Conservation (phyloP, 2,329 filamentous ascomycete genomes). For the Sarocladium strictum region DNA sequence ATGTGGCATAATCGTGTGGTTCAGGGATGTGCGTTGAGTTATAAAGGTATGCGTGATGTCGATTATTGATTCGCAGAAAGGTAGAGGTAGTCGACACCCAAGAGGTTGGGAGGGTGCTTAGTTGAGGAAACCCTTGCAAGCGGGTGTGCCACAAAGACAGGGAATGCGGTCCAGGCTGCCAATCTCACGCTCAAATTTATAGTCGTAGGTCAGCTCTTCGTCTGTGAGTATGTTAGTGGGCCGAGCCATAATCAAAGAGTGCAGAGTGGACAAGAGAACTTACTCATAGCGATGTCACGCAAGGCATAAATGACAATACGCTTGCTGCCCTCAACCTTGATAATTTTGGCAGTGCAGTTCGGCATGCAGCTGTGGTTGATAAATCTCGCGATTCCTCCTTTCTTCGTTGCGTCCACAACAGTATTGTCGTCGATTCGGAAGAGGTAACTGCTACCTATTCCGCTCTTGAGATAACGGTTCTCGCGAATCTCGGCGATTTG, state of each 20-base stretch:
- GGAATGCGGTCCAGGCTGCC: conserved; percentile 93
- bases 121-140: conserved; percentile 98
- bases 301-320: conserved; percentile 98
- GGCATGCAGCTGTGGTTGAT: conserved; percentile 99
- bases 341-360: conserved; percentile 98
- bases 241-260: conserved; percentile 11
- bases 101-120: conserved; percentile 31
- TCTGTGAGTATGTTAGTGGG: conserved; percentile 48
- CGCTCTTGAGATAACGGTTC: conserved; percentile 86
- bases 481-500: conserved; percentile 97
- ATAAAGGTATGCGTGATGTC: too few species aligned
- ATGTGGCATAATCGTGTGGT: too few species aligned
- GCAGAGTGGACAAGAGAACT: conserved; percentile 32
- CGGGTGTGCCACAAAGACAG: conserved; percentile 90
- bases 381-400: conserved; percentile 94
- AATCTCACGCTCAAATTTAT: conserved; percentile 98
- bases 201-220: conserved; percentile 98
- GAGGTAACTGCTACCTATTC: conserved; percentile 93
- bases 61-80: too few species aligned
- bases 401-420: conserved; percentile 96
- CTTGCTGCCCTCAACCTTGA: conserved; percentile 96
- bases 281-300: conserved; percentile 91
- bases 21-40: too few species aligned
- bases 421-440: conserved; percentile 98
- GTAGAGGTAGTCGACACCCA: background rate